These are phyloP conservation scores for Auricularia sp. DNA, from an alignment of 768 basidiomycete species.

Conservation along the genomic window DNA sequence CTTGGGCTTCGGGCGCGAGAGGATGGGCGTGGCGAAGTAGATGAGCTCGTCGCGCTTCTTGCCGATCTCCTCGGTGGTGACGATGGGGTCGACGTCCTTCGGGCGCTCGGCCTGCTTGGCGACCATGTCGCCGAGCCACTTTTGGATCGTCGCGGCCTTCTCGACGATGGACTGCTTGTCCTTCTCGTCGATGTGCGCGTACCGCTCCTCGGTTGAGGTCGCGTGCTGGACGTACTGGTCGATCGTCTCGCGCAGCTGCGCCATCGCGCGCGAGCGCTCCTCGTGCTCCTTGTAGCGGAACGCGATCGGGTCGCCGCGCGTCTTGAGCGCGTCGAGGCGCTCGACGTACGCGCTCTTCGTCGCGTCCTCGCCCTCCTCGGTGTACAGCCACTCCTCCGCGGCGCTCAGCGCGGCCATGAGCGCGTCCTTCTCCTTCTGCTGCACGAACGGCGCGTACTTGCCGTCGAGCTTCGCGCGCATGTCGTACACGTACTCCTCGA, in stretches of 20 bases:
- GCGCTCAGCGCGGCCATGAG: constrained; percentile 60
- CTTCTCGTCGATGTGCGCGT: constrained; percentile 80
- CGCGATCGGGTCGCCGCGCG: constrained; percentile 76
- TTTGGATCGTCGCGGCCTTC: constrained; percentile 77
- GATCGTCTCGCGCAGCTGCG: constrained; percentile 76
- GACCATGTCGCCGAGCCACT: constrained; percentile 93
- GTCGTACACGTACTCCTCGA: constrained; percentile 98
- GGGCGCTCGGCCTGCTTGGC: constrained; percentile 76
- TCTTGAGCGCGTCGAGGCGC: constrained; percentile 75
- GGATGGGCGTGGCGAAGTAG: constrained; percentile 81
- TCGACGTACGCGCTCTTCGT: constrained; percentile 88
- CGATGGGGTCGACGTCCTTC: constrained; percentile 80
- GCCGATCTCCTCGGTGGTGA: constrained; percentile 70
- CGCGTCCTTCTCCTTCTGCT: constrained; percentile 64
- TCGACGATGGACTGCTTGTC: constrained; percentile 82
- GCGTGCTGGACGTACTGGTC: constrained; percentile 81
- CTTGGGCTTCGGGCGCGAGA: constrained; percentile 90
- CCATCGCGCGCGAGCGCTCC: constrained; percentile 60
- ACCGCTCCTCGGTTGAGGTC: constrained; percentile 75
- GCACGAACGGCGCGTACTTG: constrained; percentile 67
- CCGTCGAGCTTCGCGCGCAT: constrained; percentile 87
- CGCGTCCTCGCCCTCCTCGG: constrained; percentile 91
- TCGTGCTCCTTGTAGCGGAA: constrained; percentile 77
- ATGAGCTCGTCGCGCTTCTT: constrained; percentile 91
- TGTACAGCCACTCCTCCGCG: constrained; percentile 95